Evolutionary conservation across 805 yeast genomes (phyloP), one percentile per base, ranked within the genome.

Genomic region (Kodamaea sagamina): DNA sequence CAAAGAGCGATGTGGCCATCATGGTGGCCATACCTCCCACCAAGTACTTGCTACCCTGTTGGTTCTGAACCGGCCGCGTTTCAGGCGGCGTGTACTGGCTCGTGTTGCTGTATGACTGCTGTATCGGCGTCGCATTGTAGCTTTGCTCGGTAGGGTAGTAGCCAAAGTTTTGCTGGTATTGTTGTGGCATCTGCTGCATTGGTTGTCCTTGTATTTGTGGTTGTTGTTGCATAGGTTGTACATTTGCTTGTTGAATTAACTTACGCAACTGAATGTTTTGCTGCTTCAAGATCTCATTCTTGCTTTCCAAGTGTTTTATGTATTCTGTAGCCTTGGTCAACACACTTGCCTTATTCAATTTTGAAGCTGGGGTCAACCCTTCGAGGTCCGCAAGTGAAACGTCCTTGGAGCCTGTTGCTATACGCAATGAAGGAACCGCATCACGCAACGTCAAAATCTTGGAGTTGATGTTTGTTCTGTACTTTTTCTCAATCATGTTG

Each of bases 401-500:
- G 28, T 58, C 61, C 3, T 68, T 72, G 12, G 70, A 63, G 35
- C 78, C 74, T 11, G 79, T 70, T 6, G 83, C 83, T 28, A 83
- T 79, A 52, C 87, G 72, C 41, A 87, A 68, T 2, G 93, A 66
- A 3, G 95, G 95, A 12, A 87, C 95, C 2, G 88, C 84, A 52
- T 85, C 85, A 56, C 89, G 71, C 24, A 86, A 72, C 34, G 82
- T 84, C 25, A 77, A 51, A 36, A 86, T 85, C 59, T 82, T 84
- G 42, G 83, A 71, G 55, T 85, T 86, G 51, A 86, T 84, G 55
- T 86, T 86, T 15, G 86, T 82, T 52, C 95, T 65, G 62, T 87
- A 87, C 56, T 84, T 82, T 64, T 86, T 86, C 58, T 87, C 95
- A 51, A 86, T 82, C 72, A 84, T 79, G 56, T 86, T 86, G 63